phyloP scores from a whole-genome alignment of 805 yeast species.

The Spathaspora boniae region DNA sequence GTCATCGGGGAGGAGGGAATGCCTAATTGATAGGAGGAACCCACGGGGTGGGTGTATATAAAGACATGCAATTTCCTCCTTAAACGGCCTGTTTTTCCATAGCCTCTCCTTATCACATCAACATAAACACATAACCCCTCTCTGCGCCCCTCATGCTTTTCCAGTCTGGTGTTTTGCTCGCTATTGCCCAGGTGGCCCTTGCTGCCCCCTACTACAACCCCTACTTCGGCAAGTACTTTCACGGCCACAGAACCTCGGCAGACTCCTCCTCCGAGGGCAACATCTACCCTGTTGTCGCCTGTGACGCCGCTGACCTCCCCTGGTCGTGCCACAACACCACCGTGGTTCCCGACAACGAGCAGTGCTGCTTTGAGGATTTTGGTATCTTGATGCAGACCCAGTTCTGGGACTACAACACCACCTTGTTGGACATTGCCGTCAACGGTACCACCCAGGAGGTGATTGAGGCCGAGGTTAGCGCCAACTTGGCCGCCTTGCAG shows the following conservation, averaged over 20 bases:
- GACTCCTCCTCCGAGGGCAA: constrained; percentile 8
- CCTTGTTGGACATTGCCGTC: constrained; percentile 15
- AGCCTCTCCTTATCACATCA: no score
- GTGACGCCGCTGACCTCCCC: constrained; percentile 16
- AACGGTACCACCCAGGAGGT: constrained; percentile 9
- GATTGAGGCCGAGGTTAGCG: constrained; percentile 1
- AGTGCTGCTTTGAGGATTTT: constrained; percentile 40
- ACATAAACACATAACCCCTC: no score
- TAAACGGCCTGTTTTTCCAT: no score
- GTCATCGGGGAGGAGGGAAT: no score
- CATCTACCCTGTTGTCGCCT: constrained; percentile 5
- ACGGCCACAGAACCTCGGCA: constrained; percentile 6
- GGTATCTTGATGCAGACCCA: constrained; percentile 41
- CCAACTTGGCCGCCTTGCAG: constrained; percentile 3
- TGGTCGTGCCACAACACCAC: constrained; percentile 13
- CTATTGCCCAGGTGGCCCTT: not conserved
- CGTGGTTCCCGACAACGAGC: constrained; percentile 40
- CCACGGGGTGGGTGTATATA: no score
- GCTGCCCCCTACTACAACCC: constrained; percentile 8
- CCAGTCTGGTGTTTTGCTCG: constrained; percentile 29
- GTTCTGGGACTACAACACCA: constrained; percentile 29
- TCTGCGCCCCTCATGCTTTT: no score
- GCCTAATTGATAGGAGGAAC: no score
- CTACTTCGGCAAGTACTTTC: constrained; percentile 8
- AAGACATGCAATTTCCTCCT: no score